Conservation (phyloP, 495 filamentous ascomycete genomes). For the Xylaria telfairii region DNA sequence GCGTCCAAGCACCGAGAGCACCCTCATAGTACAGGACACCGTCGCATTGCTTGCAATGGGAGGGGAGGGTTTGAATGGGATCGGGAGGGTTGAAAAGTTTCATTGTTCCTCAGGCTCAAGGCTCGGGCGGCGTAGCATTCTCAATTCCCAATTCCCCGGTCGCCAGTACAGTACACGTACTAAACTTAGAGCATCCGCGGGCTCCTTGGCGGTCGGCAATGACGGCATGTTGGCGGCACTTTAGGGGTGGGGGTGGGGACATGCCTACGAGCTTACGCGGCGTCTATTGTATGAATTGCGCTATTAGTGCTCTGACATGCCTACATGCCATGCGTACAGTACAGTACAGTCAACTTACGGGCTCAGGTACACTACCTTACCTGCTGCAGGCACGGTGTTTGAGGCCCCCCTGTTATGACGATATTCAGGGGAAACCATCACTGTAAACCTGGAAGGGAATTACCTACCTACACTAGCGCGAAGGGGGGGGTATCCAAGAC, state of each 20-base stretch:
- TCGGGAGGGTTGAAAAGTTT: not conserved
- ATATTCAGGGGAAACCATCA: constrained; percentile 4
- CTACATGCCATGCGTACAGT: too few relatives aligned
- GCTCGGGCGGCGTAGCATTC: too few relatives aligned
- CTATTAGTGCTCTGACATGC: too few relatives aligned
- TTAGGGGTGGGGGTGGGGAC: constrained; percentile 5
- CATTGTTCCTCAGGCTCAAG: constrained; percentile 4
- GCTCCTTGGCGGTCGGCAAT: constrained; percentile 19
- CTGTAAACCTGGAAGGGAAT: too few relatives aligned
- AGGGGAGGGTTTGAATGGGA: not conserved
- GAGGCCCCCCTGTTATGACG: not conserved
- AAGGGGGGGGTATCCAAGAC: too few relatives aligned
- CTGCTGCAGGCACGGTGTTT: too few relatives aligned
- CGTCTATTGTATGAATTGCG: not conserved
- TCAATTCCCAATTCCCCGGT: not conserved
- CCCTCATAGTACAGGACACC: constrained; percentile 17
- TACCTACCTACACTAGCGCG: too few relatives aligned
- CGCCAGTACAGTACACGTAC: not conserved
- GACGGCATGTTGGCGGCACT: constrained; percentile 19
- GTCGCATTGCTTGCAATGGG: constrained; percentile 21
- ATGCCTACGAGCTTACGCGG: constrained; percentile 7
- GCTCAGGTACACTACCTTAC: too few relatives aligned
- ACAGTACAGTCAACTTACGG: too few relatives aligned
- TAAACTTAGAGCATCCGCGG: constrained; percentile 9
- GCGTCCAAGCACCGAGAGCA: constrained; percentile 26